These are phyloP conservation scores for Phallus indusiatus DNA, from an alignment of 768 basidiomycete genomes.

Conservation along the genomic window DNA sequence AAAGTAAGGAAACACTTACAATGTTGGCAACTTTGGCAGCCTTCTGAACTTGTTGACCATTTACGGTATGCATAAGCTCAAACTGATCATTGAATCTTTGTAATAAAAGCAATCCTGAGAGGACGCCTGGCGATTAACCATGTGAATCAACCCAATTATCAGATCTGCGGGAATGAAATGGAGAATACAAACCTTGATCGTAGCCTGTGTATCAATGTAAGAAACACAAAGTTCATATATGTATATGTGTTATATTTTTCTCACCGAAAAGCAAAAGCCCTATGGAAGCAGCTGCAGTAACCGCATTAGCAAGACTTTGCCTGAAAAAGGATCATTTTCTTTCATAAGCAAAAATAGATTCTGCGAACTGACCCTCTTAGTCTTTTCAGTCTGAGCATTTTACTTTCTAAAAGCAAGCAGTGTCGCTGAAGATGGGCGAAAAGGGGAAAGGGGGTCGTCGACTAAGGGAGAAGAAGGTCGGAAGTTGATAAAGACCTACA, in stretches of 20 bases:
- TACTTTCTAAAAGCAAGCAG: background rate
- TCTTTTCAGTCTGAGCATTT: background rate
- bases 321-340: background rate
- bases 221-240: no score
- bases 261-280: constrained; percentile 6
- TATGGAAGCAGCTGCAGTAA: constrained; percentile 2
- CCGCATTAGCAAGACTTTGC: constrained; percentile 5
- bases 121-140: background rate
- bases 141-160: background rate
- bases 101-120: constrained; percentile 4
- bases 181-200: constrained; percentile 1
- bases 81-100: constrained; percentile 6
- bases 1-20: background rate
- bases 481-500: no score
- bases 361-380: background rate
- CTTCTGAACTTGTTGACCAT: constrained; percentile 5
- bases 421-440: background rate
- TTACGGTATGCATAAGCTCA: constrained; percentile 3
- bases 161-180: background rate
- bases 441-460: background rate
- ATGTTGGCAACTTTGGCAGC: constrained; percentile 8
- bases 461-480: no score
- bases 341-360: background rate
- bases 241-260: no score
- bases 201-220: no score